A percentile compares a stretch with the other conserved stretches of the same genome.
Conservation (phyloP, 257 asterid genomes). For the Rhazya stricta region DNA sequence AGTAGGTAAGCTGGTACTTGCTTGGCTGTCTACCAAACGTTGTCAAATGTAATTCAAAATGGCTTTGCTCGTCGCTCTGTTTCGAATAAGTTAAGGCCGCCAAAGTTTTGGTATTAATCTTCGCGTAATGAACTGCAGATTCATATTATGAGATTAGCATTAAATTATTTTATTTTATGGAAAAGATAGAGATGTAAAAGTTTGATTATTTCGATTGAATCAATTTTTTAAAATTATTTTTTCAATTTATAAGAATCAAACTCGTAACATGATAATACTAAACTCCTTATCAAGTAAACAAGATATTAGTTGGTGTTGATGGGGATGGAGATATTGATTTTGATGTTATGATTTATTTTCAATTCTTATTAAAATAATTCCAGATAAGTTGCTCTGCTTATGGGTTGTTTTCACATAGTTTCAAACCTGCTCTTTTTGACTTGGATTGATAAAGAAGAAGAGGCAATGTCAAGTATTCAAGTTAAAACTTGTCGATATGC, state of each 20-base stretch:
- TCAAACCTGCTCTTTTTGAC: constrained; percentile 1
- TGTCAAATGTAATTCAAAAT: neutral
- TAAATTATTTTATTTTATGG: no score
- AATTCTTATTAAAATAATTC: neutral
- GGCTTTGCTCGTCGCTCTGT: no score
- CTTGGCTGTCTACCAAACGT: neutral
- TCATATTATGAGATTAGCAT: neutral
- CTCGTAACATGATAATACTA: no score
- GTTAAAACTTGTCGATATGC: neutral
- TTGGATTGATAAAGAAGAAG: neutral
- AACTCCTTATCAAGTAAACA: no score
- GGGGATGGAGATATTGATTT: neutral
- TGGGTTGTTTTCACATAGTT: neutral
- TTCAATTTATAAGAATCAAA: no score
- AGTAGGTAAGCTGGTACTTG: neutral
- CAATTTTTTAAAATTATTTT: no score
- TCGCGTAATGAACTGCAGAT: neutral
- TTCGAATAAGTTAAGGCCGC: neutral
- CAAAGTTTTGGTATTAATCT: neutral
- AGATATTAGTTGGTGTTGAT: no score
- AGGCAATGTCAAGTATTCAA: constrained; percentile 1
- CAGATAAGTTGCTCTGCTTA: constrained; percentile 6
- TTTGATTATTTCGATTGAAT: no score
- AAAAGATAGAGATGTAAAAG: no score
- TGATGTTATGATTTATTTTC: neutral